phyloP scores from a whole-genome alignment of 192 early-diverging fungal species.

The Rhizophagus prolifer region DNA sequence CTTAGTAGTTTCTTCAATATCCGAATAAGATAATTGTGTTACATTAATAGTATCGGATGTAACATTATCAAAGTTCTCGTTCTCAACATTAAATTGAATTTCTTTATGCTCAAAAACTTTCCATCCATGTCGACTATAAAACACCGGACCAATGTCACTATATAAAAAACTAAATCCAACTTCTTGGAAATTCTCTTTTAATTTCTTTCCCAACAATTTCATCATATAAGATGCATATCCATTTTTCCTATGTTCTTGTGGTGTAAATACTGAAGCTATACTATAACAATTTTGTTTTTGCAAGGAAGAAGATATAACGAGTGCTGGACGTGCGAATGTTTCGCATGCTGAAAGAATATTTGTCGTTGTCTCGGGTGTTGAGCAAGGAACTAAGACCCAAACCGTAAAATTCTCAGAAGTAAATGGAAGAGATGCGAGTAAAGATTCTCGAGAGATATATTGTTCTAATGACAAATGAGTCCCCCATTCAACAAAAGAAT shows the following conservation, averaged over 20 bases:
- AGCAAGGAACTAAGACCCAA: constrained; percentile 6
- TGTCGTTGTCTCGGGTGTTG: not conserved
- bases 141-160: constrained; percentile 12
- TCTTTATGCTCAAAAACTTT: constrained; percentile 2
- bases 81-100: constrained; percentile 20
- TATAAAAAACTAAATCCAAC: constrained; percentile 21
- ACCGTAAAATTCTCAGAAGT: constrained; percentile 12
- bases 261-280: constrained; percentile 23
- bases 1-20: not conserved
- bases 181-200: not conserved
- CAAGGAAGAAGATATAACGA: not conserved
- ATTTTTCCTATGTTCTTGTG: constrained; percentile 5
- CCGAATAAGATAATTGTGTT: not conserved
- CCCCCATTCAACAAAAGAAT: constrained; percentile 20
- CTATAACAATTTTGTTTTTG: constrained; percentile 17
- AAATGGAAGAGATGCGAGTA: not conserved
- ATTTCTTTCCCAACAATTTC: constrained; percentile 9
- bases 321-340: constrained; percentile 9
- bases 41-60: not conserved
- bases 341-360: constrained; percentile 7
- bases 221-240: constrained; percentile 27
- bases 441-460: constrained; percentile 1
- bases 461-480: constrained; percentile 6
- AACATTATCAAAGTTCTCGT: not conserved
- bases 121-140: constrained; percentile 23